Evolutionary conservation across 441 rosid genomes (phyloP), one percentile per base, ranked within the genome.

Genomic region (Aleurites moluccanus): DNA sequence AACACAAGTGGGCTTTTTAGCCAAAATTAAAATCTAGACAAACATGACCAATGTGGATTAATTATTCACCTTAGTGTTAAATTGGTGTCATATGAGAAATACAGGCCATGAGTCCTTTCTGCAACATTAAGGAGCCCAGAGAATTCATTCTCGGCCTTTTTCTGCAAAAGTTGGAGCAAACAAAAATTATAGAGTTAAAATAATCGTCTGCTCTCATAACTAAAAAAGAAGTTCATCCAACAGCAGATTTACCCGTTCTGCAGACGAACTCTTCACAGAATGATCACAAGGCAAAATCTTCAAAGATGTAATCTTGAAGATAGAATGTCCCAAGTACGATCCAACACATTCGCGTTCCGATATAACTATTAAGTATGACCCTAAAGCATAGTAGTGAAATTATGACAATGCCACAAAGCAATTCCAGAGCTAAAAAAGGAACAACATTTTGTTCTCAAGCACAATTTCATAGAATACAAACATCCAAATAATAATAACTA

Each of bases 11-110:
- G 11, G 27, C 38, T 11, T 3, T 9, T 14, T 53, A 10, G 4
- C 64, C 33, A 64, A 5, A 33, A 69, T 25, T 13, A 27, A 64
- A 23, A 55, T 6, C 72, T 27, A 65, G 42, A 69, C 27, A 42
- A 64, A 65, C 20, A 66, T 10, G 28, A 45, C 9, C 30, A 53
- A 74, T 0, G 18, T 1, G 47, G 61, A 69, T 47, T 14, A 50
- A 60, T 20, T 42, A 10, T 66, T 82, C 76, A 93, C 99, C 99
- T 93, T 73, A 96, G 83, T 1, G 98, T 96, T 81, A 96, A 83
- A 84, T 96, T 96, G 79, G 89, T 77, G 68, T 93, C 91, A 75
- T 96, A 96, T n/a, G 99, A 93, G 85, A 93, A 93, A 80, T 78
- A 91, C 65, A 96, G 91, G 81, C 98, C 99, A 60, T 80, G 67